Base-by-base conservation (phyloP, 176 grass and related monocot genomes). In the Urochloa ruziziensis region DNA sequence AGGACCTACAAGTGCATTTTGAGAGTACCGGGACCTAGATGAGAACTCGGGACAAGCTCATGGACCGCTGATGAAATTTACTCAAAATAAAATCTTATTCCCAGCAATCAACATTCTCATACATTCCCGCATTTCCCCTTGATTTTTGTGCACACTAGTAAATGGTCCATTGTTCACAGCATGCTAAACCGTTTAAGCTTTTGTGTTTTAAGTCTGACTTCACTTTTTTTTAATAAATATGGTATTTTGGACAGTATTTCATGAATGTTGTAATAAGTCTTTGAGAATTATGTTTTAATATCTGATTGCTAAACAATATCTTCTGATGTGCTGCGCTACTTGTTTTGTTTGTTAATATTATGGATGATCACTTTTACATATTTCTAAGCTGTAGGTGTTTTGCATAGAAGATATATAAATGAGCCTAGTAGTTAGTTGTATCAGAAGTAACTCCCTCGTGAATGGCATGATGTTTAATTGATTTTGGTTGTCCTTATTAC, bases 11-110 rank as follows among this genome's bases (percentile, higher is more conserved):
- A n/a, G n/a, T n/a, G n/a, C n/a, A n/a, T n/a, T n/a, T n/a, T n/a
- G n/a, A n/a, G n/a, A n/a, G n/a, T n/a, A n/a, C n/a, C n/a, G n/a
- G n/a, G n/a, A n/a, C n/a, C n/a, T n/a, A n/a, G n/a, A n/a, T n/a
- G n/a, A n/a, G n/a, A n/a, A n/a, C n/a, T n/a, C n/a, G n/a, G n/a
- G n/a, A n/a, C n/a, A n/a, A n/a, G n/a, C n/a, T n/a, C n/a, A n/a
- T n/a, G n/a, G n/a, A n/a, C n/a, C n/a, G n/a, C n/a, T n/a, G n/a
- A n/a, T n/a, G n/a, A n/a, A n/a, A n/a, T n/a, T n/a, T n/a, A n/a
- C n/a, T n/a, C n/a, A 89, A 58, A 72, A 78, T 83, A 74, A 70
- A 48, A 84, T 77, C 39, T 60, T 79, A n/a, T 44, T 54, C 39
- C 56, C 47, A 53, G 56, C 27, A 77, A 11, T 18, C 29, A 42